These are phyloP conservation scores for Mycena albidolilacea DNA, from an alignment of 768 basidiomycete genomes.

Conservation along the genomic window DNA sequence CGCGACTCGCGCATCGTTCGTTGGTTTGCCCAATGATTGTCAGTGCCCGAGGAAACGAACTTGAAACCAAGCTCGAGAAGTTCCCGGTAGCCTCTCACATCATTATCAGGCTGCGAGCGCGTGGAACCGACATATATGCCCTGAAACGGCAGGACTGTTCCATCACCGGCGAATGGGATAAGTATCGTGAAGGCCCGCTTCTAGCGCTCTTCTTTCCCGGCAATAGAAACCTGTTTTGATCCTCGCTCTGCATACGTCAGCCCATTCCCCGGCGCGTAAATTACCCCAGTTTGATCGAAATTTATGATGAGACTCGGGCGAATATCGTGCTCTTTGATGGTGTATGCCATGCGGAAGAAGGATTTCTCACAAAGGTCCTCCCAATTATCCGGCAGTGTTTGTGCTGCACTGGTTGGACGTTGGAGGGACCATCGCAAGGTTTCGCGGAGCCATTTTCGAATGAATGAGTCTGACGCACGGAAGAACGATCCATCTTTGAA, in stretches of 20 bases:
- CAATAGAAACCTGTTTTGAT: conserved; percentile 50
- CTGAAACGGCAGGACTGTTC: conserved; percentile 51
- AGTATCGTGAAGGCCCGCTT: conserved; percentile 57
- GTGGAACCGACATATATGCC: conserved; percentile 50
- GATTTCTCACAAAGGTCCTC: conserved; percentile 42
- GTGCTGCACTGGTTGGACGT: conserved; percentile 43
- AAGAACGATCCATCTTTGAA: conserved; percentile 40
- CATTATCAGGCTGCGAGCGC: conserved; percentile 38
- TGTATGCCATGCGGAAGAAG: conserved; percentile 44
- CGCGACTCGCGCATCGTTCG: conserved; percentile 39
- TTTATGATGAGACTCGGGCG: conserved; percentile 49
- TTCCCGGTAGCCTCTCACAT: conserved; percentile 40
- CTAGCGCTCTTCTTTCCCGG: conserved; percentile 49
- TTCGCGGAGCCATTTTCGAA: conserved; percentile 37
- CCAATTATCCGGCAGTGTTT: conserved; percentile 47
- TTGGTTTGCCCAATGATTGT: conserved; percentile 48
- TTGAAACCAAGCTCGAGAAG: conserved; percentile 39
- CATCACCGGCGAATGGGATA: conserved; percentile 46
- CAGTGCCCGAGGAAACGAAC: conserved; percentile 41
- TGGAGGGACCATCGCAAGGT: conserved; percentile 19
- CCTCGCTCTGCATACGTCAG: conserved; percentile 47
- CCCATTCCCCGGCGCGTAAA: conserved; percentile 47
- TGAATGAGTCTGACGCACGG: conserved; percentile 37
- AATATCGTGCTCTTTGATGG: conserved; percentile 51
- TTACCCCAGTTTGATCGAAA: conserved; percentile 53